Conservation (phyloP, 2,329 filamentous ascomycete genomes). For the Colletotrichum incanum region DNA sequence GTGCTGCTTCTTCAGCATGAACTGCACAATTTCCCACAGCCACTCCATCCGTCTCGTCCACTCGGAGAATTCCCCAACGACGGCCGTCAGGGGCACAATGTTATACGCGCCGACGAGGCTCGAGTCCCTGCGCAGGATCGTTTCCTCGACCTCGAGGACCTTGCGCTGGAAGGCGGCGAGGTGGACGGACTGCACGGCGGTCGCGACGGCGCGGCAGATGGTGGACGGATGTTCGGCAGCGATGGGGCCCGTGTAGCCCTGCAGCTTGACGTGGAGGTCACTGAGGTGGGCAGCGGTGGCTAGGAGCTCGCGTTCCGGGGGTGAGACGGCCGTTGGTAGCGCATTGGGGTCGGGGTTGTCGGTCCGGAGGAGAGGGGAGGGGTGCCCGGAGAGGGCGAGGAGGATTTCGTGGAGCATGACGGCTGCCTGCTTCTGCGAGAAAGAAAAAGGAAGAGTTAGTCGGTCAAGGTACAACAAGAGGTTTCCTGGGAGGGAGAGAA, state of each 20-base stretch:
- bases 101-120: slow-evolving; percentile 90
- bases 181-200: slow-evolving; percentile 81
- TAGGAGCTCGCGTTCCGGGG: slow-evolving; percentile 87
- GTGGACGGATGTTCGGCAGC: slow-evolving; percentile 81
- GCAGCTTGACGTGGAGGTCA: slow-evolving; percentile 81
- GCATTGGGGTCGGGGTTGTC: slow-evolving; percentile 62
- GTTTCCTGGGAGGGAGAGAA: slow-evolving; percentile 13
- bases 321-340: slow-evolving; percentile 70
- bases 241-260: slow-evolving; percentile 76
- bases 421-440: slow-evolving; percentile 37
- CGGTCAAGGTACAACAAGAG: neutral
- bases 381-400: slow-evolving; percentile 94
- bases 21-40: slow-evolving; percentile 82
- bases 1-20: slow-evolving; percentile 69
- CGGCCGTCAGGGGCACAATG: slow-evolving; percentile 89
- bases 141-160: slow-evolving; percentile 86
- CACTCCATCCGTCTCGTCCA: slow-evolving; percentile 91
- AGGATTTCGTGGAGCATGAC: slow-evolving; percentile 98
- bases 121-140: slow-evolving; percentile 83
- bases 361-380: slow-evolving; percentile 85
- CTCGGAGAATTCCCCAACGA: slow-evolving; percentile 87
- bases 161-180: slow-evolving; percentile 86
- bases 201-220: slow-evolving; percentile 89
- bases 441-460: slow-evolving; percentile 20
- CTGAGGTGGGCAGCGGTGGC: slow-evolving; percentile 83